A percentile compares a stretch with the other conserved stretches of the same genome.
Conservation (phyloP, 441 rosid genomes). For the Omphalea diandra region DNA sequence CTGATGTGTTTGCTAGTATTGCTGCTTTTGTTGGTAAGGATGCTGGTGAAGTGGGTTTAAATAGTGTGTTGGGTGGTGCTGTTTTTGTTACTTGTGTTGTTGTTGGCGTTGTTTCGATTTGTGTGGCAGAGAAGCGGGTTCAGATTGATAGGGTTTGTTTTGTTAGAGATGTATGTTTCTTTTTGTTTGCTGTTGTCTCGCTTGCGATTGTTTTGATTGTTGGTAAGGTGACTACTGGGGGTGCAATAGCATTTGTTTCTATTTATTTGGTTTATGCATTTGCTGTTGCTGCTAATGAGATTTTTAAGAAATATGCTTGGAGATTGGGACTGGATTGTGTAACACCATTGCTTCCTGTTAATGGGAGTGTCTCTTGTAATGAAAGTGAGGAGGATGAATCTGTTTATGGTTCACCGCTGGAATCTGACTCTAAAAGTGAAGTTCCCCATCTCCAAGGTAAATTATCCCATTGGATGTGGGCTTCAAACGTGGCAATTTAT, state of each 20-base stretch:
- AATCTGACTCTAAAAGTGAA: conserved; percentile 51
- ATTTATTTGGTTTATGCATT: conserved; percentile 69
- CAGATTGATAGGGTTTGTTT: conserved; percentile 79
- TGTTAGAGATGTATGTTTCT: conserved; percentile 76
- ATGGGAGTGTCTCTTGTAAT: conserved; percentile 57
- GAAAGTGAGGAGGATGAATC: conserved; percentile 54
- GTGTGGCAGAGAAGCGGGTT: conserved; percentile 62
- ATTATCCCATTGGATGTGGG: conserved; percentile 97
- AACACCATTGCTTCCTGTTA: conserved; percentile 76
- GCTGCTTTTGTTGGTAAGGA: conserved; percentile 80
- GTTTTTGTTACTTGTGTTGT: conserved; percentile 82
- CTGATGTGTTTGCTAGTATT: conserved; percentile 93
- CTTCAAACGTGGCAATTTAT: conserved; percentile 81
- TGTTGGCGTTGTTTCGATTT: conserved; percentile 69
- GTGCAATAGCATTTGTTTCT: conserved; percentile 61
- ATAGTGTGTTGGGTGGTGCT: conserved; percentile 88
- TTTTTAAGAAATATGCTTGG: conserved; percentile 63
- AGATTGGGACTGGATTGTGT: conserved; percentile 62
- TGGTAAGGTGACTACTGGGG: conserved; percentile 62
- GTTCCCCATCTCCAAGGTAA: conserved; percentile 75
- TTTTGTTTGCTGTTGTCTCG: conserved; percentile 48
- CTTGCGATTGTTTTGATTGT: conserved; percentile 50
- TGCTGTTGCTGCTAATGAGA: conserved; percentile 78
- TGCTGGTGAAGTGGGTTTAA: conserved; percentile 77
- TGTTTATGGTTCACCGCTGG: conserved; percentile 62